Percentiles rank a stretch among this genome's conserved stretches.
These are phyloP conservation scores for Termitomyces sp. DNA, from an alignment of 768 basidiomycete genomes.

Conservation along the genomic window DNA sequence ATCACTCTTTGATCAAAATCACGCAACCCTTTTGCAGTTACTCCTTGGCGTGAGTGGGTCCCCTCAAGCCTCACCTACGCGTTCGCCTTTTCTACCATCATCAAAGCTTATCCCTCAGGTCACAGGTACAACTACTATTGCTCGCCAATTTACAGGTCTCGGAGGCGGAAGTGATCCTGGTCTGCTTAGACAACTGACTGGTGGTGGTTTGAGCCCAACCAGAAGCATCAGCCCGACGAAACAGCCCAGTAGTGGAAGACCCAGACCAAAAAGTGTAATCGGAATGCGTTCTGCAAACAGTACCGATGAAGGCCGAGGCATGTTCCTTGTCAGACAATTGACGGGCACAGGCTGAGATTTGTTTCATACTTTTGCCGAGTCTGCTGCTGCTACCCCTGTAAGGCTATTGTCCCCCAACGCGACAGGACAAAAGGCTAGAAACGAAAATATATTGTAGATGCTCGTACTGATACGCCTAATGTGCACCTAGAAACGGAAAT, in stretches of 20 bases:
- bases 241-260: slow-evolving; percentile 44
- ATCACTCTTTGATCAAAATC: background rate
- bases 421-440: too few species aligned
- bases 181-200: slow-evolving; percentile 55
- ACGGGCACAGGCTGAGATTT: slow-evolving; percentile 42
- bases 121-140: slow-evolving; percentile 69
- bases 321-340: slow-evolving; percentile 77
- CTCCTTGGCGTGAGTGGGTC: slow-evolving; percentile 47
- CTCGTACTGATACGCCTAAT: too few species aligned
- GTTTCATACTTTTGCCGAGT: background rate
- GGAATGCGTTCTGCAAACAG: slow-evolving; percentile 61
- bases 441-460: too few species aligned
- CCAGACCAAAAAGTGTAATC: slow-evolving; percentile 75
- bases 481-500: too few species aligned
- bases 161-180: slow-evolving; percentile 34
- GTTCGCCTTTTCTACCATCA: slow-evolving; percentile 37
- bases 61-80: slow-evolving; percentile 48
- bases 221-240: slow-evolving; percentile 77
- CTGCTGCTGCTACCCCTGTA: too few species aligned
- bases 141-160: slow-evolving; percentile 69
- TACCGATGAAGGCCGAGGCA: slow-evolving; percentile 63
- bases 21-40: slow-evolving; percentile 32
- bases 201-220: slow-evolving; percentile 61
- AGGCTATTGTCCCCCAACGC: too few species aligned
- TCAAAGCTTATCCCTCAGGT: slow-evolving; percentile 45